Conservation (phyloP, 1,284 basidiomycete species). For the Hypsizygus ulmarius region DNA sequence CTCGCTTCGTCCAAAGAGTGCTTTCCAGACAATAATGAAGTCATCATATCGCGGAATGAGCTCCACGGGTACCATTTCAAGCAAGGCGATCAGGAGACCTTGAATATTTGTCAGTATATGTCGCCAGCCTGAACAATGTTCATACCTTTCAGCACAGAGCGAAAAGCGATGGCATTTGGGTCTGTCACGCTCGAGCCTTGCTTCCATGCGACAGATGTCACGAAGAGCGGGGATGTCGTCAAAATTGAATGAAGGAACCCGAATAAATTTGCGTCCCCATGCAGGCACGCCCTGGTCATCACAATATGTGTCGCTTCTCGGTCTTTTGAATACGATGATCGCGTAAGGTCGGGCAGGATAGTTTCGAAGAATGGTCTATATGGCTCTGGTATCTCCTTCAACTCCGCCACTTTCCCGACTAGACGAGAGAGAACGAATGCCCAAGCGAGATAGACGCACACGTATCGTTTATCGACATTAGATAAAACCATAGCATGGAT, state of each 20-base stretch:
- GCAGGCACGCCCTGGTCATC: slow-evolving; percentile 55
- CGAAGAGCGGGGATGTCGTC: slow-evolving; percentile 69
- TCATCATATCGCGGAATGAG: slow-evolving; percentile 68
- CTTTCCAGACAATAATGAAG: slow-evolving; percentile 76
- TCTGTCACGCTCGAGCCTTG: slow-evolving; percentile 69
- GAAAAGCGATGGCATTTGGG: slow-evolving; percentile 78
- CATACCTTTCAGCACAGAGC: slow-evolving; percentile 80
- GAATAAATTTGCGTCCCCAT: slow-evolving; percentile 57
- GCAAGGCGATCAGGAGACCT: slow-evolving; percentile 70
- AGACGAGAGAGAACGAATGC: slow-evolving; percentile 72
- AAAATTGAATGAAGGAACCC: slow-evolving; percentile 52
- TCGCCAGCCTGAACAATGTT: slow-evolving; percentile 1
- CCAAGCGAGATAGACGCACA: slow-evolving; percentile 76
- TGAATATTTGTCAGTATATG: slow-evolving; percentile 10
- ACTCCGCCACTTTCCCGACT: slow-evolving; percentile 37
- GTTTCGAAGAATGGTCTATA: slow-evolving; percentile 58
- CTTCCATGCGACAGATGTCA: slow-evolving; percentile 67
- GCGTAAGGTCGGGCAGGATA: slow-evolving; percentile 42
- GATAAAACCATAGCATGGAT: slow-evolving; percentile 66
- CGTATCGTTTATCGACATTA: slow-evolving; percentile 56
- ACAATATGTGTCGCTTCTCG: slow-evolving; percentile 49
- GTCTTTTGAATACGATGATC: slow-evolving; percentile 47
- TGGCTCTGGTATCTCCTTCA: slow-evolving; percentile 48
- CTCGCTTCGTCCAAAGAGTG: slow-evolving; percentile 78
- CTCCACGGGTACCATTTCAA: slow-evolving; percentile 74